Conservation (phyloP, 805 yeast genomes). For the Candida gorgasii region DNA sequence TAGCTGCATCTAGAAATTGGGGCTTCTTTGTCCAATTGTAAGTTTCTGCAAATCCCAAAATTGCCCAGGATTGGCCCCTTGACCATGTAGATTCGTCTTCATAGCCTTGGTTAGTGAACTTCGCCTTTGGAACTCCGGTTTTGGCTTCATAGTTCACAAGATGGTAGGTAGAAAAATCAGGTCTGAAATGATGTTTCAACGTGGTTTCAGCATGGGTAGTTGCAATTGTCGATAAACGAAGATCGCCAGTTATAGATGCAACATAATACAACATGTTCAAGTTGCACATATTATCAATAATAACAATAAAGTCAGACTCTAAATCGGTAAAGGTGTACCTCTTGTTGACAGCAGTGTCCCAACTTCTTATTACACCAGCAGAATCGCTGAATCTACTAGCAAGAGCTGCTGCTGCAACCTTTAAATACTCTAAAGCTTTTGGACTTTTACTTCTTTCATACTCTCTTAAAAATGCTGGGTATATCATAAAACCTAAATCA, state of each 20-base stretch:
- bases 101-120: conserved; percentile 29
- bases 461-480: conserved; percentile 25
- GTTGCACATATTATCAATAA: conserved; percentile 24
- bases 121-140: conserved; percentile 22
- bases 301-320: conserved; percentile 24
- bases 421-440: conserved; percentile 19
- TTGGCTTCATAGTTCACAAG: conserved; percentile 23
- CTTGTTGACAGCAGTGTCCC: conserved; percentile 23
- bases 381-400: conserved; percentile 22
- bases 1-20: conserved; percentile 25
- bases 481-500: conserved; percentile 28
- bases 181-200: conserved; percentile 22
- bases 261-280: conserved; percentile 28
- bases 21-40: conserved; percentile 24
- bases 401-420: conserved; percentile 26
- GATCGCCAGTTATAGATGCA: conserved; percentile 25
- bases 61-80: conserved; percentile 35
- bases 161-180: conserved; percentile 25
- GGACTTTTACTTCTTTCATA: conserved; percentile 17
- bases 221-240: conserved; percentile 23
- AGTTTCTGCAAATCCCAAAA: conserved; percentile 26
- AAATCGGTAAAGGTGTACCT: conserved; percentile 18
- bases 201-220: conserved; percentile 31
- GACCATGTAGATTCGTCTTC: conserved; percentile 28
- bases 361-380: conserved; percentile 25